Conservation (phyloP, 768 basidiomycete genomes). For the Rhodocollybia butyracea region DNA sequence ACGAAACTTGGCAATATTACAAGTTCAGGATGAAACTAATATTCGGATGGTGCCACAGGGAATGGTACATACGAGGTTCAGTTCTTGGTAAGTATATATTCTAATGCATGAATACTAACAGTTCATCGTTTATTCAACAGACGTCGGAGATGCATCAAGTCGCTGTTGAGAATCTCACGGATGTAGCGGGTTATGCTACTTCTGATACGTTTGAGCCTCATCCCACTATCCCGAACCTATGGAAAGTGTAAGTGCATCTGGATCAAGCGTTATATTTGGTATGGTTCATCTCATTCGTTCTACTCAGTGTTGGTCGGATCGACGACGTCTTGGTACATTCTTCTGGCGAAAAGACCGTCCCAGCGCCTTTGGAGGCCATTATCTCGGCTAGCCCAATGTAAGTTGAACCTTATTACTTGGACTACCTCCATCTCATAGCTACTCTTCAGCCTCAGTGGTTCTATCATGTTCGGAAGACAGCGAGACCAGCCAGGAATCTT, state of each 20-base stretch:
- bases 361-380: constrained; percentile 23
- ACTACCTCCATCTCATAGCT: neutral
- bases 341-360: constrained; percentile 30
- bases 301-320: constrained; percentile 25
- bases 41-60: constrained; percentile 9
- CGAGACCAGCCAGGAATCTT: constrained; percentile 29
- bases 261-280: too few species aligned
- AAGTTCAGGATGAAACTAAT: neutral
- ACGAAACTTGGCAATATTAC: constrained; percentile 6
- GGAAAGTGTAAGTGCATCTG: too few species aligned
- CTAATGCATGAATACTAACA: neutral
- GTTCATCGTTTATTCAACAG: constrained; percentile 5
- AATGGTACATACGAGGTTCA: constrained; percentile 8
- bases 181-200: constrained; percentile 36
- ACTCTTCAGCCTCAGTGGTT: constrained; percentile 13
- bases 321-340: constrained; percentile 29
- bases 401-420: constrained; percentile 10
- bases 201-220: constrained; percentile 42
- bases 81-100: constrained; percentile 4
- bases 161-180: constrained; percentile 18
- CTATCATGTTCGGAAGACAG: constrained; percentile 39
- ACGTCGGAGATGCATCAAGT: constrained; percentile 18
- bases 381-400: constrained; percentile 20
- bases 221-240: constrained; percentile 37
- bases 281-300: too few species aligned